Evolutionary conservation across 768 basidiomycete genomes (phyloP).

Genomic region (Psilocybe subaeruginosa): DNA sequence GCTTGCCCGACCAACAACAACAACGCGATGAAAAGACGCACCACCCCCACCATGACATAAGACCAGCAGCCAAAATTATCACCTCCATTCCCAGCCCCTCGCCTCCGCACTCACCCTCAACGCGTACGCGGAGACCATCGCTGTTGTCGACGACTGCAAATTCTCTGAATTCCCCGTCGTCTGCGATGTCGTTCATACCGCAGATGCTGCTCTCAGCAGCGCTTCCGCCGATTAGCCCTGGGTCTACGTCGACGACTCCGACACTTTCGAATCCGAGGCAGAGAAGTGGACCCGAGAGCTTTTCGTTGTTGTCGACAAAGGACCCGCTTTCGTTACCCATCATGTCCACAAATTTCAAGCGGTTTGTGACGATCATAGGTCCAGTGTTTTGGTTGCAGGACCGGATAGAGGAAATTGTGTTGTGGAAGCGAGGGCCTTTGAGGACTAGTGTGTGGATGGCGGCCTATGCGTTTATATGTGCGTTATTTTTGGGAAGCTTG

Average conservation of each 20-base stretch:
- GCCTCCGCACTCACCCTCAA: constrained; percentile 32
- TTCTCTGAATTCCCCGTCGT: constrained; percentile 30
- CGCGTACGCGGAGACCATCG: constrained; percentile 22
- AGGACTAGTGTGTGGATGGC: constrained; percentile 77
- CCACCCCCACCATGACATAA: constrained; percentile 25
- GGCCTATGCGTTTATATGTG: constrained; percentile 80
- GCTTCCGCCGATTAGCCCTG: constrained; percentile 20
- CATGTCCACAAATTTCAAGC: constrained; percentile 77
- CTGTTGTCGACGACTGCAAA: constrained; percentile 23
- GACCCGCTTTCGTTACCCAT: constrained; percentile 80
- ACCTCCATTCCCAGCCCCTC: constrained; percentile 47
- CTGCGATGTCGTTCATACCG: constrained; percentile 32
- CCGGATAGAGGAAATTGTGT: constrained; percentile 78
- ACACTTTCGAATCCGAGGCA: constrained; percentile 15
- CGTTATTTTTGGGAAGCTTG: constrained; percentile 28
- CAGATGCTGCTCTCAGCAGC: constrained; percentile 40
- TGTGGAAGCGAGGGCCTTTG: constrained; percentile 81
- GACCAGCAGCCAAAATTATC: constrained; percentile 42
- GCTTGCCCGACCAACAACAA: background rate
- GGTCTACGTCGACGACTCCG: constrained; percentile 5
- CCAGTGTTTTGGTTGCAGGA: constrained; percentile 92
- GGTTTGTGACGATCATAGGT: constrained; percentile 76
- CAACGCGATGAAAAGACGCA: constrained; percentile 2
- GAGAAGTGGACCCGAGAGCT: constrained; percentile 5
- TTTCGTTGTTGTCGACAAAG: constrained; percentile 52